Evolutionary conservation across 441 rosid genomes (phyloP), one percentile per base, ranked within the genome.

Genomic region (Gossypium trilobum): DNA sequence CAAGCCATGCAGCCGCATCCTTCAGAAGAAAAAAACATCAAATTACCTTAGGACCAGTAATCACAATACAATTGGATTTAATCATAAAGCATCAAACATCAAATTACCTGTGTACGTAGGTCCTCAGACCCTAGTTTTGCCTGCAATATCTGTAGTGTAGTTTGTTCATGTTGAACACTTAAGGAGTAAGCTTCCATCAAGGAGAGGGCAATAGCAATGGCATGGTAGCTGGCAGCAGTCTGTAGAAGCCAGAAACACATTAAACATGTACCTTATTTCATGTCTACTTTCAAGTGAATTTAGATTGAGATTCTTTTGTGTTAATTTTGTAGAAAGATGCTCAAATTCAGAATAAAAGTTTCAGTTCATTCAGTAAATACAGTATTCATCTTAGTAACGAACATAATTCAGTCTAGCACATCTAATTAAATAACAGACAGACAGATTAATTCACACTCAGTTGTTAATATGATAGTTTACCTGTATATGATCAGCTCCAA

Each of bases 1-100:
- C 95, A 36, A 89, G 95, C 92, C 92, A 89, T 17, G 92, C 95
- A 80, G 92, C 91, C 39, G 95, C 95, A 80, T 89, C 95, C 95
- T 89, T 76, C 72, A 69, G 71, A 62, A 68, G 70, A 63, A 55
- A 68, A 63, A 75, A 60, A 31, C 51, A 44, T 27, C 14, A 57
- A 23, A 23, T 57, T 23, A 69, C 44, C 56, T 66, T 29, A 80
- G 73, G 52, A 76, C 60, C 19, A 29, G 36, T 4, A 29, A 52
- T 17, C 60, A 31, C 13, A 31, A 20, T 16, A 48, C 60, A 39
- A 72, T 52, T 48, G 57, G 29, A 63, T 73, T 31, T 68, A 73
- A 56, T 19, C 33, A 59, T 64, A 17, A 71, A 33, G 5, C 46
- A 31, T 52, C 19, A 52, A 69, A 52, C 27, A 52, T 17, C 29